Conservation (phyloP, 2,329 filamentous ascomycete species). For the Fusarium fujikuroi region DNA sequence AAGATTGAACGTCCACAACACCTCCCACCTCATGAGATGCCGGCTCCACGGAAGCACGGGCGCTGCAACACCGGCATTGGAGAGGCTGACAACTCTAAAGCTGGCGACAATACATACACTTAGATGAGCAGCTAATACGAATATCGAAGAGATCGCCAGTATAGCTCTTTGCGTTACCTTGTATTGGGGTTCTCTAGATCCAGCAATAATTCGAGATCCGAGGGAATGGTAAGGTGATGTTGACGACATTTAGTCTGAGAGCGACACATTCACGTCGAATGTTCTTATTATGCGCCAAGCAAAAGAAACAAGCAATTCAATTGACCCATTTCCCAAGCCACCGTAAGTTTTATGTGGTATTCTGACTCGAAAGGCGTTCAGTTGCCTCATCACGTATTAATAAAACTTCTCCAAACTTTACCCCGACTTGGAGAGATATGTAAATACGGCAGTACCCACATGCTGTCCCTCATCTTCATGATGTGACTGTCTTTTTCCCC, state of each 20-base stretch:
- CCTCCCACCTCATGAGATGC: slow-evolving; percentile 25
- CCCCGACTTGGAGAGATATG: slow-evolving; percentile 22
- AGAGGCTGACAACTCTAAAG: neutral
- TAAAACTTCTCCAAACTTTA: slow-evolving; percentile 32
- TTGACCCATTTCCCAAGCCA: slow-evolving; percentile 15
- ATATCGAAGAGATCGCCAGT: neutral
- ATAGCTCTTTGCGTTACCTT: neutral
- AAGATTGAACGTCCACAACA: slow-evolving; percentile 2
- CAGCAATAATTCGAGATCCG: neutral
- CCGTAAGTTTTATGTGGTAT: slow-evolving; percentile 6
- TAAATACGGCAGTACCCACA: slow-evolving; percentile 8
- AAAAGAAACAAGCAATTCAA: slow-evolving; percentile 13
- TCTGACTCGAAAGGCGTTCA: neutral
- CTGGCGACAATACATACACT: neutral
- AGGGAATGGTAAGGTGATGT: neutral
- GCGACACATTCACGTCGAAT: slow-evolving; percentile 2
- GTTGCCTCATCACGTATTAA: neutral
- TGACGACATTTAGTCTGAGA: slow-evolving; percentile 4
- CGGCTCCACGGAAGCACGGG: slow-evolving; percentile 26
- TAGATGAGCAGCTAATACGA: neutral
- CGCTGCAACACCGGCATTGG: neutral
- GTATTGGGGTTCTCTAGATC: neutral
- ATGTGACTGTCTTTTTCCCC: neutral
- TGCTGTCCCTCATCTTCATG: slow-evolving; percentile 20
- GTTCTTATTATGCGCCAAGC: slow-evolving; percentile 9